Percentiles rank a stretch among this genome's conserved stretches.
Conservation (phyloP, 139 green algal species). For the Mesostigma viride region DNA sequence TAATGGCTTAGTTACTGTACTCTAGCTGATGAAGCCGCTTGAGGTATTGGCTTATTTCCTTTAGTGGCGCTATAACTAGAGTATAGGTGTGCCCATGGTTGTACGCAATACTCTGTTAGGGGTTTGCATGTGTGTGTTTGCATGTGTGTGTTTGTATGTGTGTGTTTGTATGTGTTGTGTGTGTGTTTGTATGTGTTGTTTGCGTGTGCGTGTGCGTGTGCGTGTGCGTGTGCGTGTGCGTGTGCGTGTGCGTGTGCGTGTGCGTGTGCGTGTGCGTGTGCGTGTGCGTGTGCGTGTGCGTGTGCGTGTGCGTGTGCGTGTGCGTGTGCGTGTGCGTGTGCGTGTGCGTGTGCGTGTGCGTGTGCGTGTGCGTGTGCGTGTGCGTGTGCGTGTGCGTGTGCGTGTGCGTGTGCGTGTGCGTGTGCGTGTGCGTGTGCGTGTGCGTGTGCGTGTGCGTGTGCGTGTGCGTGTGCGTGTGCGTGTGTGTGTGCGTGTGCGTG, state of each 20-base stretch:
- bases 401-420: background rate
- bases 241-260: background rate
- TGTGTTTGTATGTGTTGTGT: no score
- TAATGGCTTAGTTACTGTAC: constrained; percentile 23
- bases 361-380: background rate
- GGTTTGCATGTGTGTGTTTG: no score
- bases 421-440: background rate
- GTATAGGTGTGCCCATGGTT: background rate
- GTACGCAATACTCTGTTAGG: background rate
- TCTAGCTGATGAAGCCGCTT: background rate
- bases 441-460: background rate
- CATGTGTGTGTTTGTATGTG: no score
- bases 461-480: background rate
- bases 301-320: background rate
- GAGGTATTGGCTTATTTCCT: background rate
- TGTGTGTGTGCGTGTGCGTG: background rate
- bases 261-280: background rate
- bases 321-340: background rate
- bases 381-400: background rate
- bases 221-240: background rate
- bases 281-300: background rate
- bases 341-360: background rate
- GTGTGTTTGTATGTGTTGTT: no score
- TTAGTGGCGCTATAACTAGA: background rate
- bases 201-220: background rate